Percentiles rank a stretch among this genome's conserved stretches.
Evolutionary conservation across 345 rosid species (phyloP).

Genomic region (Laguncularia racemosa): DNA sequence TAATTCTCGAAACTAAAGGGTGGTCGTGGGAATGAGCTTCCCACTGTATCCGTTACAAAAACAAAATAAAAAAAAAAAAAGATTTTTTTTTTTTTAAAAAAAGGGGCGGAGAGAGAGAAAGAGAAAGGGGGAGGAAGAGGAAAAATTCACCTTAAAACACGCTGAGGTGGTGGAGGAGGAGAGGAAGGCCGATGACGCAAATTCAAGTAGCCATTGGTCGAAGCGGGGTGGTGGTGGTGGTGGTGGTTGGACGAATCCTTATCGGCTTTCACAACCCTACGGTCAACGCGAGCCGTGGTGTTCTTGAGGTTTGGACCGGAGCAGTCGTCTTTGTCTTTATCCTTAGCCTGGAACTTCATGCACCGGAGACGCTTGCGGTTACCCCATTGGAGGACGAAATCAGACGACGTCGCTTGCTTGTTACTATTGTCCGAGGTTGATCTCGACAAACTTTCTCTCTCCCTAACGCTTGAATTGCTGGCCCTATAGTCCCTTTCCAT

Average conservation of each 20-base stretch:
- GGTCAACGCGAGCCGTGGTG: constrained; percentile 44
- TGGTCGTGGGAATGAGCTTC: no score
- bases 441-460: constrained; percentile 24
- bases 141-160: constrained; percentile 45
- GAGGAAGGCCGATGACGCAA: constrained; percentile 49
- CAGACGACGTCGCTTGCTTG: constrained; percentile 24
- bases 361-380: constrained; percentile 67
- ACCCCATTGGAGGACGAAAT: constrained; percentile 68
- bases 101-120: no score
- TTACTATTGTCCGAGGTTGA: constrained; percentile 14
- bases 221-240: constrained; percentile 6
- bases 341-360: constrained; percentile 46
- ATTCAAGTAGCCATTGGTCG: constrained; percentile 31
- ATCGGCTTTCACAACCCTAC: constrained; percentile 35
- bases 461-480: constrained; percentile 15
- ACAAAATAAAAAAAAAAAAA: no score
- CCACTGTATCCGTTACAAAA: no score
- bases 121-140: no score
- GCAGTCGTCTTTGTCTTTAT: constrained; percentile 28
- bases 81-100: no score
- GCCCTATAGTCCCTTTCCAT: constrained; percentile 44
- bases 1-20: no score
- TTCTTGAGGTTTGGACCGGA: constrained; percentile 31
- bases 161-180: constrained; percentile 37
- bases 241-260: constrained; percentile 18